Base-by-base conservation (phyloP, 2,329 filamentous ascomycete species). In the Curvularia lunata region DNA sequence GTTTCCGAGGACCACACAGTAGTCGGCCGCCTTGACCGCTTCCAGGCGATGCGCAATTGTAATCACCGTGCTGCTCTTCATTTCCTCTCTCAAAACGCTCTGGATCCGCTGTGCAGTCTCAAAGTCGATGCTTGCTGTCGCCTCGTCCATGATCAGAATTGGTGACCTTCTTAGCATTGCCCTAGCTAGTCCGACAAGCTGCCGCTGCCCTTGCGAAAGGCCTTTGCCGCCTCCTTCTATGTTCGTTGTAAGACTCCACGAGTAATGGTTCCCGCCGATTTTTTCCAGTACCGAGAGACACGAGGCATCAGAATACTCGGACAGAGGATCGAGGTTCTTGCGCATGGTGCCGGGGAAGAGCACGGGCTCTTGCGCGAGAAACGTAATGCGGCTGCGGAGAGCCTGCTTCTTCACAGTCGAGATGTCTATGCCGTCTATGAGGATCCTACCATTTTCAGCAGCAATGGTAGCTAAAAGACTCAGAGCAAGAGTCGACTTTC, bases 401-500 rank as follows among this genome's bases (percentile, higher is more conserved):
- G 82, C 79, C 67, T 88, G 84, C 12, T 82, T 86, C 61, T 83
- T 81, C 10, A 89, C 84, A 25, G 81, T 80, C 0, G 84, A 79
- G 32, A 88, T 83, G 61, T 89, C 84, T 16, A 89, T 79, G 21
- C 80, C 81, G 64, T 89, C 87, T 50, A 90, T 82, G 3, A 83
- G 64, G 42, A 90, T 88, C 2, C 76, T 77, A 4, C 87, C 87
- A 2, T 73, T 77, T 38, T 82, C 79, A 0, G 86, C 84, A 0
- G 80, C 69, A 13, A 86, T 80, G 12, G 72, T 73, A 9, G 82
- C 85, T 0, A 89, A 81, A 1, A 89, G 77, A 0, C 84, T 81
- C 1, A 88, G 75, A 0, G 86, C 86, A 1, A 94, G 83, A 0
- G 91, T 96, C 49, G 88, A 92, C 76, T 96, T 96, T 3, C 92